phyloP scores from a whole-genome alignment of 495 filamentous ascomycete species.

The Jackrogersella multiformis region DNA sequence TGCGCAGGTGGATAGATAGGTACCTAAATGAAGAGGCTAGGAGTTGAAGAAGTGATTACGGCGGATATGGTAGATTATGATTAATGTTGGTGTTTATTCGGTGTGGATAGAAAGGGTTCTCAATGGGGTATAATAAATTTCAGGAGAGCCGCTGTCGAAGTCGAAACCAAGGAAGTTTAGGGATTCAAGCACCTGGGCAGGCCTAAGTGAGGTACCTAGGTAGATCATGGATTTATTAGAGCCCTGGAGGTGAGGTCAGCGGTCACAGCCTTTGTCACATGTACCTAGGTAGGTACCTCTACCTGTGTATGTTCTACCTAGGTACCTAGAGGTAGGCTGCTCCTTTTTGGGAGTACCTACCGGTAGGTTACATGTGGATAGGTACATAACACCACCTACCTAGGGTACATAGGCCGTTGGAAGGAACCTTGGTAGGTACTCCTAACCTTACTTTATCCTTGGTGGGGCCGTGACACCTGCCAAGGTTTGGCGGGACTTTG shows the following conservation, averaged over 20 bases:
- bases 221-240: not conserved
- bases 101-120: constrained; percentile 3
- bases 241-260: constrained; percentile 31
- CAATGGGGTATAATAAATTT: not conserved
- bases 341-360: too few species aligned
- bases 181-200: too few species aligned
- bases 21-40: too few species aligned
- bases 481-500: constrained; percentile 21
- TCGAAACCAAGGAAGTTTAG: constrained; percentile 21
- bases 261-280: constrained; percentile 34
- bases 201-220: too few species aligned
- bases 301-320: too few species aligned
- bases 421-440: too few species aligned
- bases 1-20: constrained; percentile 41
- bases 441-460: too few species aligned
- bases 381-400: too few species aligned
- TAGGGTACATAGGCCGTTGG: too few species aligned
- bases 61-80: not conserved
- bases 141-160: not conserved
- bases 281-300: constrained; percentile 9
- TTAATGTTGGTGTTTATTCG: constrained; percentile 7
- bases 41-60: not conserved
- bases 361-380: too few species aligned
- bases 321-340: too few species aligned
- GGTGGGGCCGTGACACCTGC: constrained; percentile 9